Percentiles rank a stretch among this genome's conserved stretches.
Evolutionary conservation across 331 rosid genomes (phyloP).

Genomic region (Prunus yedoensis): DNA sequence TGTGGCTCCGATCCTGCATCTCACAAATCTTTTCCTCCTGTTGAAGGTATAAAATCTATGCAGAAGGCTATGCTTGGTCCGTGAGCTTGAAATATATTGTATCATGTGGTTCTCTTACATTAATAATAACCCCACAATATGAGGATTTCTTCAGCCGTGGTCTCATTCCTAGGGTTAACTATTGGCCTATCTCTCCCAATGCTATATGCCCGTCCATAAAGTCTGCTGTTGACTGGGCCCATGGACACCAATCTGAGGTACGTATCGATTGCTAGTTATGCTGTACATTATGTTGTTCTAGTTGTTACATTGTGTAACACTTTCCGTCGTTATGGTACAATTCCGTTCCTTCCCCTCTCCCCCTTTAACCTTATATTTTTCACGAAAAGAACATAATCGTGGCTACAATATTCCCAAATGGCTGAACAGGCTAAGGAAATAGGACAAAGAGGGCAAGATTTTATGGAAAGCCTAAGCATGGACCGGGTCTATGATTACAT

Average conservation of each 20-base stretch:
- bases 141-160: slow-evolving; percentile 98
- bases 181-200: slow-evolving; percentile 56
- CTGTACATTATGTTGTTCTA: background rate
- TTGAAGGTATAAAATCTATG: slow-evolving; percentile 86
- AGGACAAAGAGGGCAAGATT: slow-evolving; percentile 70
- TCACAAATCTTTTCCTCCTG: slow-evolving; percentile 12
- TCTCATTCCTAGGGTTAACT: slow-evolving; percentile 61
- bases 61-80: slow-evolving; percentile 99
- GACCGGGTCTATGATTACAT: slow-evolving; percentile 82
- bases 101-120: slow-evolving; percentile 80
- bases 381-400: background rate
- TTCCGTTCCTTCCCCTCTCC: background rate
- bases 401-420: slow-evolving; percentile 9
- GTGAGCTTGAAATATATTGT: slow-evolving; percentile 93
- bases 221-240: slow-evolving; percentile 83
- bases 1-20: slow-evolving; percentile 11
- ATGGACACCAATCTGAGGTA: slow-evolving; percentile 65
- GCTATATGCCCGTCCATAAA: slow-evolving; percentile 71
- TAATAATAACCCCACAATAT: slow-evolving; percentile 73
- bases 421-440: slow-evolving; percentile 62
- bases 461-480: slow-evolving; percentile 75
- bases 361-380: background rate
- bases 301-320: background rate
- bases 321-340: background rate
- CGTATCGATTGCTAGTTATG: background rate